Conservation (phyloP, 371 early-diverging fungal species). For the Mucor piriformis region DNA sequence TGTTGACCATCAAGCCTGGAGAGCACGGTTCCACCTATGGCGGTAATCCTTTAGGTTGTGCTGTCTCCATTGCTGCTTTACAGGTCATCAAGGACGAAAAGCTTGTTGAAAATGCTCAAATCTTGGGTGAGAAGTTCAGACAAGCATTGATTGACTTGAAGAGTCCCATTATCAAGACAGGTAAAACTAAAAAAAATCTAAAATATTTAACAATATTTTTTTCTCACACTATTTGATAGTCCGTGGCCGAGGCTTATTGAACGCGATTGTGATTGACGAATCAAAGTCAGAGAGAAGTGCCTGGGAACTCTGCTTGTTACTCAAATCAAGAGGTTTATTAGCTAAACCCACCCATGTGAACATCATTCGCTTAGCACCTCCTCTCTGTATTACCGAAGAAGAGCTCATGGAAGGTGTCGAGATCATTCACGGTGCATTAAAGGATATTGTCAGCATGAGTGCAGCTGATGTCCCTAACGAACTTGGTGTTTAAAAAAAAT, state of each 20-base stretch:
- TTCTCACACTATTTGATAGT: slow-evolving; percentile 45
- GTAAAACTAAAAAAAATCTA: slow-evolving; percentile 29
- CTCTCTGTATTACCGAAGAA: slow-evolving; percentile 90
- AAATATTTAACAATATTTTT: not conserved
- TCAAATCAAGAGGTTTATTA: slow-evolving; percentile 90
- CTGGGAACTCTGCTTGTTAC: slow-evolving; percentile 94
- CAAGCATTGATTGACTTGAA: slow-evolving; percentile 70
- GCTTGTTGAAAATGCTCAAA: slow-evolving; percentile 76
- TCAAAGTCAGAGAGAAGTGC: slow-evolving; percentile 82
- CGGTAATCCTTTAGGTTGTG: slow-evolving; percentile 95
- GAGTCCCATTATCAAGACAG: slow-evolving; percentile 73
- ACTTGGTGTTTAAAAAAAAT: slow-evolving; percentile 25
- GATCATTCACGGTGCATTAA: slow-evolving; percentile 79
- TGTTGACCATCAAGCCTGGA: slow-evolving; percentile 94
- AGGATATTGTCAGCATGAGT: slow-evolving; percentile 66
- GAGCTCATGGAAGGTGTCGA: slow-evolving; percentile 81
- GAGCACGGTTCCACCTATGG: slow-evolving; percentile 98
- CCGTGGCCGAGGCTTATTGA: slow-evolving; percentile 94
- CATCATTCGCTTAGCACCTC: slow-evolving; percentile 97
- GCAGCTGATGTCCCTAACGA: slow-evolving; percentile 52
- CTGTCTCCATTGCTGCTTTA: slow-evolving; percentile 93
- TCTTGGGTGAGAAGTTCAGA: slow-evolving; percentile 86
- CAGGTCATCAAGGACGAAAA: slow-evolving; percentile 94
- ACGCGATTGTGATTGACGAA: slow-evolving; percentile 95
- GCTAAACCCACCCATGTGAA: slow-evolving; percentile 98